Base-by-base conservation (phyloP, 352 stramenopile genomes). In the Paralagenidium karlingii region DNA sequence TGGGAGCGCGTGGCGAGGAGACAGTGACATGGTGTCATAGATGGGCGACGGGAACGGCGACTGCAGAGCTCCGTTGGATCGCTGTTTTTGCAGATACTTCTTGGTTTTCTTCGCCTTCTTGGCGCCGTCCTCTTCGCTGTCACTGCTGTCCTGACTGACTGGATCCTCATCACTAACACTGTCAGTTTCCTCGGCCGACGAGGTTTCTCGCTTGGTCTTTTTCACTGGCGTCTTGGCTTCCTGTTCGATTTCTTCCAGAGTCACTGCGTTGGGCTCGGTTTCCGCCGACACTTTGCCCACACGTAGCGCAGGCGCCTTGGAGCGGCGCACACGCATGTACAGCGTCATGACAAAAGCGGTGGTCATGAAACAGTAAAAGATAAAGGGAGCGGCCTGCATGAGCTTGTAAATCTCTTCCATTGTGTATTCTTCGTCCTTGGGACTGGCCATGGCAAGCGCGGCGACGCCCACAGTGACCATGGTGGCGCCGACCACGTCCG, bases 391-490 rank as follows among this genome's bases (percentile, higher is more conserved):
- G 2, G 68, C 70, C 28, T 68, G 52, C 73, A 89, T 89, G 26
- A 92, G 51, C 41, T 68, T 54, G 53, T 88, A 88, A 37, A 92
- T 85, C 55, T 87, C 57, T 27, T 83, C 70, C 69, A 92, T 86
- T 58, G 82, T 67, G 57, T 85, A 92, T 37, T 88, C 68, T 30
- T 73, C 58, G 37, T 85, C 68, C 30, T 80, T 67, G 22, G 80
- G 63, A 44, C 60, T 82, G 3, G 75, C 74, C 1, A 67, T 62
- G 8, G 78, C 75, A n/a, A 92, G 55, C 30, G 86, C 71, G 22
- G 89, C 60, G 34, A 92, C 78, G 19, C 78, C 75, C 3, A 85
- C 43, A 6, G 75, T 86, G 42, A 92, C 76, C 19, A 88, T 58
- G 13, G 55, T 45, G 9, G 89, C 76, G 38, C 78, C 78, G 13